Conservation (phyloP, 495 filamentous ascomycete species). For the Bombardia bombarda region DNA sequence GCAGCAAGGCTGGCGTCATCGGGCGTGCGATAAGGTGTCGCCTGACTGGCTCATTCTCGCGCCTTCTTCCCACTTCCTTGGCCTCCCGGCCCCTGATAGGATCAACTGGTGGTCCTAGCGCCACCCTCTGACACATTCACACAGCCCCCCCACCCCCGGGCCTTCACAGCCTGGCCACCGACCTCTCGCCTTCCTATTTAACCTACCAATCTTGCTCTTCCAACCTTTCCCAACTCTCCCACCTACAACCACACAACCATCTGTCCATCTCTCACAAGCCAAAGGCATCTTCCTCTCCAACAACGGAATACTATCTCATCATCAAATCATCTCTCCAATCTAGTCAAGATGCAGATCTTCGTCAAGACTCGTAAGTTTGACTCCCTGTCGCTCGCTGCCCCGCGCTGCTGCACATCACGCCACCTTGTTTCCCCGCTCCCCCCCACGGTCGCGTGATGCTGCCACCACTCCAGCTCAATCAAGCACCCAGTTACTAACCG, state of each 20-base stretch:
- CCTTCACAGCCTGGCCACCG: conserved; percentile 32
- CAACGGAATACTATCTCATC: neutral
- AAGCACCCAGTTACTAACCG: conserved; percentile 17
- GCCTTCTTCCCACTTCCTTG: conserved; percentile 23
- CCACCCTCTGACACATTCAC: conserved; percentile 24
- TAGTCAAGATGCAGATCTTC: conserved; percentile 83
- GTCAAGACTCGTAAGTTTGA: conserved; percentile 82
- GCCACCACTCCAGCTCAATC: no score
- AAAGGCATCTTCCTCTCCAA: neutral
- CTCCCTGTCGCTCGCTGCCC: conserved; percentile 15
- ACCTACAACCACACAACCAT: neutral
- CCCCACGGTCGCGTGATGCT: no score
- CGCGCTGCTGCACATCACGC: no score
- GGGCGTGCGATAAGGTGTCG: neutral
- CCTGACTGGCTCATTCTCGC: conserved; percentile 21
- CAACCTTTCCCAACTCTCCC: conserved; percentile 4
- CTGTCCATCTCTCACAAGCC: neutral
- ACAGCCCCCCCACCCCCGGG: conserved; percentile 21
- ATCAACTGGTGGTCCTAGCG: conserved; percentile 26
- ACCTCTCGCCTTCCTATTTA: conserved; percentile 31
- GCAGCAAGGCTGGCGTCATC: conserved; percentile 4
- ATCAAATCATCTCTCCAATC: neutral
- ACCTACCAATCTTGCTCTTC: conserved; percentile 7
- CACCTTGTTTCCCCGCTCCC: neutral
- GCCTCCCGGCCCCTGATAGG: conserved; percentile 4